phyloP scores from a whole-genome alignment of 2,329 filamentous ascomycete species.

The Aspergillus sclerotialis region DNA sequence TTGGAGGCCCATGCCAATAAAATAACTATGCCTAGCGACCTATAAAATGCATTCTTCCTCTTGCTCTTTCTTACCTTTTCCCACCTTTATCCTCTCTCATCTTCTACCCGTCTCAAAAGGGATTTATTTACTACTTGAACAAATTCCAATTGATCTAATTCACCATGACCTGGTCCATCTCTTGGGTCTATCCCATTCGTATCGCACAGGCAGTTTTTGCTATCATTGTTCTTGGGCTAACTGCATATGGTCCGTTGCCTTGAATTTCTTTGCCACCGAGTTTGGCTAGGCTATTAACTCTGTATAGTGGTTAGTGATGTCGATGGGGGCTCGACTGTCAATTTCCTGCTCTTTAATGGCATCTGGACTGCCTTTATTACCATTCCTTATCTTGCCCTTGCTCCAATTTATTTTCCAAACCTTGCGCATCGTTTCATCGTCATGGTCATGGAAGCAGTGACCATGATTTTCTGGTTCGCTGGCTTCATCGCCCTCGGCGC shows the following conservation, averaged over 20 bases:
- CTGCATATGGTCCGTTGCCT: slow-evolving; percentile 57
- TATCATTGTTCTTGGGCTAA: slow-evolving; percentile 68
- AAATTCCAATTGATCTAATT: no score
- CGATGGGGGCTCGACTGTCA: slow-evolving; percentile 51
- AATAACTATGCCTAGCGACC: no score
- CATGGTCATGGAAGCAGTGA: slow-evolving; percentile 62
- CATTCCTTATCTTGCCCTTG: slow-evolving; percentile 62
- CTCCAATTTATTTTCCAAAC: slow-evolving; percentile 56
- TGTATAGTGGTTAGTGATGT: slow-evolving; percentile 50
- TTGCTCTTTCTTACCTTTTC: no score
- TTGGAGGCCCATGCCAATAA: no score
- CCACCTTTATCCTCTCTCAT: no score
- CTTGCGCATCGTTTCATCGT: slow-evolving; percentile 60
- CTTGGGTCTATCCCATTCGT: slow-evolving; percentile 49
- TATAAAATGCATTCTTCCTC: no score
- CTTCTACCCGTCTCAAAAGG: no score
- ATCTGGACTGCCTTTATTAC: slow-evolving; percentile 67
- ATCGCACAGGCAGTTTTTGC: slow-evolving; percentile 60
- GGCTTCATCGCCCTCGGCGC: slow-evolving; percentile 73
- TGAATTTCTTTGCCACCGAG: slow-evolving; percentile 1
- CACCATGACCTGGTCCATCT: slow-evolving; percentile 11
- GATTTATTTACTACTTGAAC: no score
- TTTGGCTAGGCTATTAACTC: slow-evolving; percentile 2
- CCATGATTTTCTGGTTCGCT: slow-evolving; percentile 84
- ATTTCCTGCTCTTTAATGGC: slow-evolving; percentile 73